Conservation (phyloP, 768 basidiomycete species). For the Boletus tomentosulus region DNA sequence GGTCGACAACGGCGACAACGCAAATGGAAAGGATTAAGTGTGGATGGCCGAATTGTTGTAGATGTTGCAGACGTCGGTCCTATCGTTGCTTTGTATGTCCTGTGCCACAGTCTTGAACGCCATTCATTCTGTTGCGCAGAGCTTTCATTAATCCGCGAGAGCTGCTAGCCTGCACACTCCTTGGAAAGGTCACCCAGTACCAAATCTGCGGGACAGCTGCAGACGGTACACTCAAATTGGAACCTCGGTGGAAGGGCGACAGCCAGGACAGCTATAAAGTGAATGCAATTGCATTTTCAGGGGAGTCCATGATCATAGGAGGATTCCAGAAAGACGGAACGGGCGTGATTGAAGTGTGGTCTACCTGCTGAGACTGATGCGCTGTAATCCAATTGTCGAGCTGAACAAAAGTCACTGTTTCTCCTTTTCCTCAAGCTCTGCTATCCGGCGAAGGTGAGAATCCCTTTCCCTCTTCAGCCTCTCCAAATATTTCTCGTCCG, state of each 20-base stretch:
- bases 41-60: conserved; percentile 39
- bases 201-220: conserved; percentile 38
- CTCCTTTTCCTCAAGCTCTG: conserved; percentile 46
- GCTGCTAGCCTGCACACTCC: conserved; percentile 55
- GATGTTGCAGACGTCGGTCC: conserved; percentile 65
- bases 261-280: conserved; percentile 52
- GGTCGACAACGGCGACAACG: conserved; percentile 51
- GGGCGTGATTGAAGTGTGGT: conserved; percentile 65
- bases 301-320: conserved; percentile 51
- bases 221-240: conserved; percentile 37
- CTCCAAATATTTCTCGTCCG: conserved; percentile 70
- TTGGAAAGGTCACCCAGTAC: conserved; percentile 54
- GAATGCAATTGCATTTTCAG: conserved; percentile 53
- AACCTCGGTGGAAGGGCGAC: conserved; percentile 45
- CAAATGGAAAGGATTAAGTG: conserved; percentile 70
- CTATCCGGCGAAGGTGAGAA: conserved; percentile 51
- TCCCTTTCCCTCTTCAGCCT: conserved; percentile 57
- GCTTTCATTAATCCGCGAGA: conserved; percentile 44
- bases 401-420: conserved; percentile 6
- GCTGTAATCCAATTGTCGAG: neutral
- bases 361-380: conserved; percentile 7
- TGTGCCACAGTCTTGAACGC: neutral
- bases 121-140: conserved; percentile 30
- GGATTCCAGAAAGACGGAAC: conserved; percentile 55
- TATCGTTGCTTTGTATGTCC: conserved; percentile 60